These are phyloP conservation scores for Calcarisporium arbuscula DNA, from an alignment of 2,329 filamentous ascomycete genomes.

Conservation along the genomic window DNA sequence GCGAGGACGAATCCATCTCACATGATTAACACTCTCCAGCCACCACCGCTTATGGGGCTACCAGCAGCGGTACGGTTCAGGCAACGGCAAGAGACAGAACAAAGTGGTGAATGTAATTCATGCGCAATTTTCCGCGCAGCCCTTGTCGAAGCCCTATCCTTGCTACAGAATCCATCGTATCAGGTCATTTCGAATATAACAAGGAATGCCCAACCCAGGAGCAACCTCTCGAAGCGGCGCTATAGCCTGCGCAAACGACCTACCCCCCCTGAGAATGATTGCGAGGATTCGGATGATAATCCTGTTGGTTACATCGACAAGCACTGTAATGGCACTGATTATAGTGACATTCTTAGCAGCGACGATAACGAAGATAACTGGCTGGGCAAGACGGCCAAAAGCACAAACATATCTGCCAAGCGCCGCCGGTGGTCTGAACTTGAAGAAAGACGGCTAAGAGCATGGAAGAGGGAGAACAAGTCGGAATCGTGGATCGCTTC, in stretches of 20 bases:
- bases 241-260: conserved; percentile 1
- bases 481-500: conserved; percentile 5
- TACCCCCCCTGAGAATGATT: conserved; percentile 1
- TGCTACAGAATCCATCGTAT: conserved; percentile 1
- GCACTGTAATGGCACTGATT: conserved; percentile 1
- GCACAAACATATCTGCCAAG: not conserved
- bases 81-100: conserved; percentile 1
- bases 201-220: not conserved
- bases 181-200: not conserved
- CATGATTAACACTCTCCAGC: conserved; percentile 1
- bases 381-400: not conserved
- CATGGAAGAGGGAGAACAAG: conserved; percentile 6
- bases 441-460: conserved; percentile 6
- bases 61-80: conserved; percentile 3
- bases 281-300: conserved; percentile 1
- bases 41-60: not conserved
- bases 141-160: conserved; percentile 1
- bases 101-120: conserved; percentile 1
- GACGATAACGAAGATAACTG: conserved; percentile 1
- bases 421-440: conserved; percentile 2
- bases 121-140: conserved; percentile 1
- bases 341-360: conserved; percentile 1
- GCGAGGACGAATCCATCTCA: conserved; percentile 2
- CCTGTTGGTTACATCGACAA: conserved; percentile 2
- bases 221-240: conserved; percentile 1